Conservation (phyloP, 1,139 yeast species). For the Torulaspora pretoriensis region DNA sequence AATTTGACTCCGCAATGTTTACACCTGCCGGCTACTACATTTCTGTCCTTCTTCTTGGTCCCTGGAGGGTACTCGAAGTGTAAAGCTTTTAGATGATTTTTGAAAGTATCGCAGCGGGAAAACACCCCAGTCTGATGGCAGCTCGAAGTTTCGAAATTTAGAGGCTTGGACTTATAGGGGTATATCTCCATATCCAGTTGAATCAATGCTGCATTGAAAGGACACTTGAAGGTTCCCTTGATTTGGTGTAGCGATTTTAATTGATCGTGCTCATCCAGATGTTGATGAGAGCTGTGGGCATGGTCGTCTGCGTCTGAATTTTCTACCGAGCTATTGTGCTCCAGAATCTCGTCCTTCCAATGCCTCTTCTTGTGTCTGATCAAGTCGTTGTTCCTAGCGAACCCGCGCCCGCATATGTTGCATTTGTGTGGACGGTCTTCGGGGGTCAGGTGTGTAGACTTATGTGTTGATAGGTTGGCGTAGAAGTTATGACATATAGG, state of each 20-base stretch:
- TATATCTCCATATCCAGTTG: conserved; percentile 32
- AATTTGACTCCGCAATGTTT: conserved; percentile 68
- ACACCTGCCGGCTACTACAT: conserved; percentile 66
- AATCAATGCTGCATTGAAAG: conserved; percentile 38
- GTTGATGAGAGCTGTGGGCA: conserved; percentile 11
- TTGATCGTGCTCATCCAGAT: conserved; percentile 22
- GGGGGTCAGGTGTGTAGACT: conserved; percentile 72
- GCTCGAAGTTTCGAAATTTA: conserved; percentile 30
- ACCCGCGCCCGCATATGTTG: conserved; percentile 72
- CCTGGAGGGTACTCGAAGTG: conserved; percentile 89
- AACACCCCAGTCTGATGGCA: conserved; percentile 85
- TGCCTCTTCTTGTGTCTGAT: conserved; percentile 82
- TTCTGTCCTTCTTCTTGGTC: conserved; percentile 73
- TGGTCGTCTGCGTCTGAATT: conserved; percentile 7
- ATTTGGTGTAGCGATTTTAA: conserved; percentile 31
- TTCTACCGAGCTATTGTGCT: conserved; percentile 8
- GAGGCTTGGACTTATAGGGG: conserved; percentile 26
- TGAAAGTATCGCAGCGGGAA: conserved; percentile 85
- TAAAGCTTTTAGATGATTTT: conserved; percentile 83
- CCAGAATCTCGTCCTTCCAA: conserved; percentile 54
- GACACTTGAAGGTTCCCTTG: conserved; percentile 49
- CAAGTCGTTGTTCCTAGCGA: conserved; percentile 83
- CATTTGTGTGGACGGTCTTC: conserved; percentile 76
- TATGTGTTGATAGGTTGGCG: conserved; percentile 81
- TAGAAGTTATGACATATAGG: conserved; percentile 73